Evolutionary conservation across 2,329 filamentous ascomycete species (phyloP), one percentile per base, ranked within the genome.

Genomic region (Claviceps sp.): DNA sequence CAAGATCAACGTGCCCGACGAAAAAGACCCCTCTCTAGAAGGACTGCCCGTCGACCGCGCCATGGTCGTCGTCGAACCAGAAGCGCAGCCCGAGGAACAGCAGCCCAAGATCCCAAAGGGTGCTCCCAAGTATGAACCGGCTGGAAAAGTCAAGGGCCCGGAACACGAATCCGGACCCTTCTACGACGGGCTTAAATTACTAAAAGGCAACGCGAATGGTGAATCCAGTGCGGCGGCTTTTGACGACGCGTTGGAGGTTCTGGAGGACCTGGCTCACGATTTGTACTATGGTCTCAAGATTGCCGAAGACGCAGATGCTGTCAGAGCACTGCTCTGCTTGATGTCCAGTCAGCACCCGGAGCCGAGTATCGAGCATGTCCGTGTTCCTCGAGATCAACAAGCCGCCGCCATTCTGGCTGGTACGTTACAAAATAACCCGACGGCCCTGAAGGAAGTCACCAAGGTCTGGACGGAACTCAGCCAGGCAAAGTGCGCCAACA

Each of bases 221-320:
- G 58, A 59, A 6, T 57, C 58, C 42, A 62, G 6, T 24, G 24
- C 64, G 16, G 57, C 65, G 50, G 63, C 61, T 3, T 67, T 79
- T 14, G 72, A 76, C 42, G 67, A 67, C 11, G 76, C 77, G 0
- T 70, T 86, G 7, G 72, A 77, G 37, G 71, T 71, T 37, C 72
- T 86, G n/a, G 72, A 77, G 55, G 81, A 85, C 6, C 67, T 84
- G 30, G 76, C 81, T 0, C 81, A 85, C 63, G 82, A 85, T 63
- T 79, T 85, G 56, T 85, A 84, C 68, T 86, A 84, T 63, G 82
- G 82, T 9, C 68, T 81, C 18, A 78, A 82, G 62, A 74, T 85
- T 53, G 71, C 75, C 22, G 76, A 80, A 61, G 76, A 82, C 56
- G 60, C 68, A 2, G 72, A 73, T 2, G 74, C 75, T 1, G 58